Percentiles rank a stretch among this genome's conserved stretches.
phyloP scores from a whole-genome alignment of 2,329 filamentous ascomycete species.

The Nigrograna mackinnonii region DNA sequence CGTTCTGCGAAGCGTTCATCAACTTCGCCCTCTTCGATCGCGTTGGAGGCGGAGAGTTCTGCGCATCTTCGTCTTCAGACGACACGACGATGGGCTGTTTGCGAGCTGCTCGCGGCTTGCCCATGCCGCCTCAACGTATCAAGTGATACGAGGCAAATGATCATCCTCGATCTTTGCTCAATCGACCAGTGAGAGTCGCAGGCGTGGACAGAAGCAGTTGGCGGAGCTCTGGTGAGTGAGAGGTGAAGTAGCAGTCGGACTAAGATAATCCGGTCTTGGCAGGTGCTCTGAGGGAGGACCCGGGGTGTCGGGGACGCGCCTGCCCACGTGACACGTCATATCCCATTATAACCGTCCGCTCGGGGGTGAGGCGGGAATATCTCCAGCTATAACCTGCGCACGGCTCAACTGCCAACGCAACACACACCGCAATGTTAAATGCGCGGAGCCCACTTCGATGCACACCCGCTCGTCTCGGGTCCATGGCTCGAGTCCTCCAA shows the following conservation, averaged over 20 bases:
- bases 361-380: too few relatives aligned
- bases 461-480: constrained; percentile 8
- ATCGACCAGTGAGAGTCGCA: constrained; percentile 15
- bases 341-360: too few relatives aligned
- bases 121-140: constrained; percentile 38
- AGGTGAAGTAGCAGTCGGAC: constrained; percentile 14
- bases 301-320: too few relatives aligned
- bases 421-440: neutral
- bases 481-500: constrained; percentile 6
- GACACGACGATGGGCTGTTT: constrained; percentile 41
- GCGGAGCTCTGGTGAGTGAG: constrained; percentile 4
- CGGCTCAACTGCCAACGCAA: constrained; percentile 14
- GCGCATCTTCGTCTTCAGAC: constrained; percentile 35
- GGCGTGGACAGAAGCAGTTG: constrained; percentile 13
- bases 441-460: neutral
- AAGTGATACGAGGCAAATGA: constrained; percentile 17
- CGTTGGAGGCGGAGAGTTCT: constrained; percentile 32
- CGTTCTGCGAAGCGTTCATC: constrained; percentile 20
- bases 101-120: constrained; percentile 39
- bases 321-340: too few relatives aligned
- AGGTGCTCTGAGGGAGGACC: neutral
- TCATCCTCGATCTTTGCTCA: constrained; percentile 29
- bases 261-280: constrained; percentile 14
- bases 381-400: too few relatives aligned
- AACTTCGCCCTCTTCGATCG: constrained; percentile 32